These are phyloP conservation scores for Boletus semigastroideus DNA, from an alignment of 1,284 basidiomycete species.

Conservation along the genomic window DNA sequence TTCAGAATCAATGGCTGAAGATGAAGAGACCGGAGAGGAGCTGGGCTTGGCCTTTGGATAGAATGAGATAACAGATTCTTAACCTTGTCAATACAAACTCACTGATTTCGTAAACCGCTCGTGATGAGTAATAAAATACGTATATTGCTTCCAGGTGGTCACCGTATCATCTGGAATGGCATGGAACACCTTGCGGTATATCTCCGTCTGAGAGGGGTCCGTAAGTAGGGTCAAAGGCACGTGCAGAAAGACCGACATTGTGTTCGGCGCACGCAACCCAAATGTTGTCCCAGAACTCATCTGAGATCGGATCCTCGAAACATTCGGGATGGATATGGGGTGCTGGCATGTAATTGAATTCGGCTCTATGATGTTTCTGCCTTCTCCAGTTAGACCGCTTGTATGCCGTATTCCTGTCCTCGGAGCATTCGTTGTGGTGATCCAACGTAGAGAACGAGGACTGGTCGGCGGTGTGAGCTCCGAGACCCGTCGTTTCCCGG, in stretches of 20 bases:
- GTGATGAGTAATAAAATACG: constrained; percentile 76
- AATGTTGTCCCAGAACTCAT: constrained; percentile 84
- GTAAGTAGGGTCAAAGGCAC: constrained; percentile 11
- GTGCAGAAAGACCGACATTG: constrained; percentile 59
- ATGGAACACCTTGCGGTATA: constrained; percentile 92
- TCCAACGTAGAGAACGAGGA: constrained; percentile 44
- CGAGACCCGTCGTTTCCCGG: constrained; percentile 43
- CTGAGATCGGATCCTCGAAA: constrained; percentile 86
- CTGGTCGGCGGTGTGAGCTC: constrained; percentile 44
- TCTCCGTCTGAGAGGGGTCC: constrained; percentile 71
- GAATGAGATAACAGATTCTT: background rate
- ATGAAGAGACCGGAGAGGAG: constrained; percentile 45
- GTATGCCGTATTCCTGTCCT: constrained; percentile 50
- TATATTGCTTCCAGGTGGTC: constrained; percentile 94
- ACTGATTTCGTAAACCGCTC: constrained; percentile 75
- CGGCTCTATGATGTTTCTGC: constrained; percentile 61
- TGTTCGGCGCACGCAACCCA: constrained; percentile 85
- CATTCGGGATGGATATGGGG: constrained; percentile 74
- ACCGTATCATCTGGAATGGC: constrained; percentile 88
- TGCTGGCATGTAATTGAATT: constrained; percentile 60
- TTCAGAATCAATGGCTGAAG: constrained; percentile 55
- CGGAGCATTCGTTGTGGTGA: constrained; percentile 46
- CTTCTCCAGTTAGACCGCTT: constrained; percentile 55
- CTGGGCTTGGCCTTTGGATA: constrained; percentile 46
- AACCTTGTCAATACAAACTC: constrained; percentile 19